These are phyloP conservation scores for Conidiobolus incongruus DNA, from an alignment of 371 early-diverging fungal genomes.

Conservation along the genomic window DNA sequence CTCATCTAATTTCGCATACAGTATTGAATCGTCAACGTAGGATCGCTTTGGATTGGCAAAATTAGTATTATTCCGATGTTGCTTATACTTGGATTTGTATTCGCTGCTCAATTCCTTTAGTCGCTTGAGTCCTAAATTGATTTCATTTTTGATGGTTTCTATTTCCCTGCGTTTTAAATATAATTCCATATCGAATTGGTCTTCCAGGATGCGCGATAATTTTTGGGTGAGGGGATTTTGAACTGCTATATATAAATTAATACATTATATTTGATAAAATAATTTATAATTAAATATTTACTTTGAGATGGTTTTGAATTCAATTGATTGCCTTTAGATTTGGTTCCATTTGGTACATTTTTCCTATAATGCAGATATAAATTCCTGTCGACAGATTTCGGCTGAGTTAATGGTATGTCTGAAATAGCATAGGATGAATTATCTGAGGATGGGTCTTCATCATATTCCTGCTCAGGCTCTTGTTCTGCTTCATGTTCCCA, in stretches of 20 bases:
- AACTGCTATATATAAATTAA: background rate
- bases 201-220: background rate
- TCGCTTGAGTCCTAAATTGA: background rate
- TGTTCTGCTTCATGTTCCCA: no score
- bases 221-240: no score
- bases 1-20: background rate
- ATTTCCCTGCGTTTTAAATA: background rate
- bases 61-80: background rate
- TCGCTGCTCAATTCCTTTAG: background rate
- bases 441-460: no score
- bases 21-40: background rate
- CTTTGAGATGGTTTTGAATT: background rate
- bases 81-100: background rate
- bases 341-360: background rate
- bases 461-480: no score
- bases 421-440: no score
- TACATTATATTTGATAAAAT: background rate
- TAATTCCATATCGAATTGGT: background rate
- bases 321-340: background rate
- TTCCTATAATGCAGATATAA: background rate
- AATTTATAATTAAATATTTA: background rate
- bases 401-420: no score
- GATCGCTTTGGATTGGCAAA: background rate
- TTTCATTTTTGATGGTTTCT: background rate
- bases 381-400: background rate